A percentile compares a stretch with the other conserved stretches of the same genome.
Evolutionary conservation across 345 rosid genomes (phyloP).

Genomic region (Rhizophora apiculata): DNA sequence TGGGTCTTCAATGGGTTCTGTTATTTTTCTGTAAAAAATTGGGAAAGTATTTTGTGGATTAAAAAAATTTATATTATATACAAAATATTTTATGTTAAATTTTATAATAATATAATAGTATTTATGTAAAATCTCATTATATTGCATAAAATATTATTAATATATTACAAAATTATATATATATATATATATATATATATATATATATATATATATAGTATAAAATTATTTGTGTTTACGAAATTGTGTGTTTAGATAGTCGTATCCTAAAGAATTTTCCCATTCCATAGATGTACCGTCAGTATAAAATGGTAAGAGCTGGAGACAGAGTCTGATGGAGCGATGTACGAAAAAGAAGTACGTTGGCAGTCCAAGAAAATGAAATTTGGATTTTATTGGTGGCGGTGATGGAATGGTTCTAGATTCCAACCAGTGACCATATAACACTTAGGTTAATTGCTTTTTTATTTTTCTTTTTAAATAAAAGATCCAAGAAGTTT

Average conservation of each 20-base stretch:
- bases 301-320: constrained; percentile 25
- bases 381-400: constrained; percentile 26
- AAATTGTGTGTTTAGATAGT: no score
- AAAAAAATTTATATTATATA: no score
- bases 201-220: no score
- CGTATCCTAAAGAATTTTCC: not conserved
- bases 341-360: constrained; percentile 51
- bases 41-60: no score
- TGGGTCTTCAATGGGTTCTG: constrained; percentile 14
- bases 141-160: no score
- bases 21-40: constrained; percentile 1
- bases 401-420: constrained; percentile 2
- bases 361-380: constrained; percentile 28
- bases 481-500: constrained; percentile 13
- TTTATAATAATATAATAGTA: no score
- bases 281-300: constrained; percentile 20
- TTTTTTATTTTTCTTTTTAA: not conserved
- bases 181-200: no score
- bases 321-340: constrained; percentile 48
- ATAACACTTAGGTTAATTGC: constrained; percentile 5
- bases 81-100: no score
- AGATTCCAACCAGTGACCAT: not conserved
- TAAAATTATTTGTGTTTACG: no score
- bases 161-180: no score
- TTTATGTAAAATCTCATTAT: no score